Evolutionary conservation across 2,329 filamentous ascomycete genomes (phyloP).

Genomic region (Claviceps sp.): DNA sequence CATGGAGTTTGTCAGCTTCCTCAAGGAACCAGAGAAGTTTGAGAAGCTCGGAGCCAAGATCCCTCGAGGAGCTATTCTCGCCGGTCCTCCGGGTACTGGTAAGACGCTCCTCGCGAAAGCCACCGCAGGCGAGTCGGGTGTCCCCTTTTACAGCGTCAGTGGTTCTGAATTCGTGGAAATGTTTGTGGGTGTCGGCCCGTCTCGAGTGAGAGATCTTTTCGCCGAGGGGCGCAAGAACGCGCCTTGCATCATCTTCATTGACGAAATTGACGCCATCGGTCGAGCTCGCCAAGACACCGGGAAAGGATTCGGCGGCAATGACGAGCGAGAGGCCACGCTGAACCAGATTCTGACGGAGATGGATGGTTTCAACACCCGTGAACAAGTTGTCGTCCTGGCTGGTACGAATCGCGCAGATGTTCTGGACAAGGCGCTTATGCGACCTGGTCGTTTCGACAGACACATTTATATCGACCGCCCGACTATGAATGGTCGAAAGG

Average conservation of each 20-base stretch:
- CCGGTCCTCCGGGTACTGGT: slow-evolving; percentile 95
- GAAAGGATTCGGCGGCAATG: slow-evolving; percentile 67
- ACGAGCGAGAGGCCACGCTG: slow-evolving; percentile 90
- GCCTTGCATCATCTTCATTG: slow-evolving; percentile 98
- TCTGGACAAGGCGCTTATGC: slow-evolving; percentile 89
- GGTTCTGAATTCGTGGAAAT: slow-evolving; percentile 99
- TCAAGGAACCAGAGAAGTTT: slow-evolving; percentile 87
- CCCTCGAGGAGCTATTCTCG: slow-evolving; percentile 87
- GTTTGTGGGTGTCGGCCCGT: slow-evolving; percentile 98
- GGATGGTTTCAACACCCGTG: slow-evolving; percentile 96
- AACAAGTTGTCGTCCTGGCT: slow-evolving; percentile 91
- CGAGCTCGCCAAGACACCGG: slow-evolving; percentile 74
- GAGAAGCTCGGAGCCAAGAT: slow-evolving; percentile 95
- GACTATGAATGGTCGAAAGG: slow-evolving; percentile 90
- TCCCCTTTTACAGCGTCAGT: slow-evolving; percentile 96
- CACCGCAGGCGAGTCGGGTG: slow-evolving; percentile 89
- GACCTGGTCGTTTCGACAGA: slow-evolving; percentile 90
- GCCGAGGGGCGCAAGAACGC: slow-evolving; percentile 89
- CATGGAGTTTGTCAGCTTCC: slow-evolving; percentile 97
- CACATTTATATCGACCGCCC: slow-evolving; percentile 92
- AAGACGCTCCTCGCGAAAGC: slow-evolving; percentile 96
- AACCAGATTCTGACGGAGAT: slow-evolving; percentile 99
- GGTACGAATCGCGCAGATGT: slow-evolving; percentile 94
- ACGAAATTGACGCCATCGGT: slow-evolving; percentile 97
- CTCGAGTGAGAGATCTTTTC: slow-evolving; percentile 87